These are phyloP conservation scores for Bruguiera hainesii DNA, from an alignment of 441 rosid species.

Conservation along the genomic window DNA sequence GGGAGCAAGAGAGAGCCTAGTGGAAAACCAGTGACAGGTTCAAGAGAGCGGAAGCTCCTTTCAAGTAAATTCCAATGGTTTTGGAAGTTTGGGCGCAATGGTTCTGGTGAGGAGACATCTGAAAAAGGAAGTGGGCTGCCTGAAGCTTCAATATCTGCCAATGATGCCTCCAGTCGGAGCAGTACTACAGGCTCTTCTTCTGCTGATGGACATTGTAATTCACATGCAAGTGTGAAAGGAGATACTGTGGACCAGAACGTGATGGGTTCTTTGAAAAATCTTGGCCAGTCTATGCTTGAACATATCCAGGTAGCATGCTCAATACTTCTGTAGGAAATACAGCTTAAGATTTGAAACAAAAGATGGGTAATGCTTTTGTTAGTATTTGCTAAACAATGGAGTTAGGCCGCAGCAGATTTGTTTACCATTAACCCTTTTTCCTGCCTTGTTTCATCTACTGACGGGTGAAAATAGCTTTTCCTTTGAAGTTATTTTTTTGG, in stretches of 20 bases:
- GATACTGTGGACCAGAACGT: slow-evolving; percentile 60
- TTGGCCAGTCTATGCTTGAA: slow-evolving; percentile 88
- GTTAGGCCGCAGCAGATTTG: background rate
- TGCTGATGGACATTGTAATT: slow-evolving; percentile 28
- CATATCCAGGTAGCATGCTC: slow-evolving; percentile 73
- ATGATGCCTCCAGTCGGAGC: slow-evolving; percentile 28
- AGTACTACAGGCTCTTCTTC: slow-evolving; percentile 31
- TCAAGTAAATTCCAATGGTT: slow-evolving; percentile 87
- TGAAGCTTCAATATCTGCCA: slow-evolving; percentile 36
- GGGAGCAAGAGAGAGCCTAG: slow-evolving; percentile 26
- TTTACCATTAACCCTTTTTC: background rate
- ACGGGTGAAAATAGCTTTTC: background rate
- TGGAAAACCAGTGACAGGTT: slow-evolving; percentile 28
- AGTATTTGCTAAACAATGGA: background rate
- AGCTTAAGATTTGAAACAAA: slow-evolving; percentile 3
- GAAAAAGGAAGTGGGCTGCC: slow-evolving; percentile 28
- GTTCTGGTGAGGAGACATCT: slow-evolving; percentile 46
- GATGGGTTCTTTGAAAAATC: slow-evolving; percentile 60
- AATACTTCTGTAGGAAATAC: background rate
- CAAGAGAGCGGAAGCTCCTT: slow-evolving; percentile 51
- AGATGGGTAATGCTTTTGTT: background rate
- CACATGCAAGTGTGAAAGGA: slow-evolving; percentile 43
- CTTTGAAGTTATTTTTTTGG: too few species aligned
- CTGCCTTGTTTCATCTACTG: background rate
- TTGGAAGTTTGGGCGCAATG: slow-evolving; percentile 76